phyloP scores from a whole-genome alignment of 2,329 filamentous ascomycete genomes.

The Lecanicillium sp. region DNA sequence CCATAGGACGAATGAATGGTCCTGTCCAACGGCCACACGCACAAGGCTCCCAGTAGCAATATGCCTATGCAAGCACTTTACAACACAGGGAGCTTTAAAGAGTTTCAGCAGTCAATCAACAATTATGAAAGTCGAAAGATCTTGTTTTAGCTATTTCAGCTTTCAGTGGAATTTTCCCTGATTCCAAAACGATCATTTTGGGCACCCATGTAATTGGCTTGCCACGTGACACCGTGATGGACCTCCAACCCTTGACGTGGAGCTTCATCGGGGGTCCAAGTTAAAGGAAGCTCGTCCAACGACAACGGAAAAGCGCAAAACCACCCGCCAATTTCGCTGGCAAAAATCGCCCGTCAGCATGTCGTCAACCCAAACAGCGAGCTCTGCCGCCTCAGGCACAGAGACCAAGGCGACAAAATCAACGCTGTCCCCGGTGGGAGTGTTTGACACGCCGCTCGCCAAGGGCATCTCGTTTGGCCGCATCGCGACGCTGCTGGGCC shows the following conservation, averaged over 20 bases:
- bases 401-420: conserved; percentile 20
- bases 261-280: neutral
- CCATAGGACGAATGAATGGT: too few relatives aligned
- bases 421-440: conserved; percentile 28
- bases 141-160: too few relatives aligned
- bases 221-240: conserved; percentile 8
- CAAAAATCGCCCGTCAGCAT: conserved; percentile 16
- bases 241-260: neutral
- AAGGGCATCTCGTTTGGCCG: conserved; percentile 56
- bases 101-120: too few relatives aligned
- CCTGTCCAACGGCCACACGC: too few relatives aligned
- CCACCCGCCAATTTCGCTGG: neutral
- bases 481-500: conserved; percentile 55
- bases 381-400: conserved; percentile 17
- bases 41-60: too few relatives aligned
- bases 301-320: neutral
- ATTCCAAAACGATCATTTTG: too few relatives aligned
- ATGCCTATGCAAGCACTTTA: too few relatives aligned
- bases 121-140: too few relatives aligned
- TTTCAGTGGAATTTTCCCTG: too few relatives aligned
- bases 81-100: too few relatives aligned
- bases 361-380: conserved; percentile 23
- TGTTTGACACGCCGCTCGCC: conserved; percentile 28
- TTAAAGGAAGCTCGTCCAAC: too few relatives aligned
- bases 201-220: too few relatives aligned